phyloP scores from a whole-genome alignment of 2,329 filamentous ascomycete species.

The Ophioceras dolichostomum region DNA sequence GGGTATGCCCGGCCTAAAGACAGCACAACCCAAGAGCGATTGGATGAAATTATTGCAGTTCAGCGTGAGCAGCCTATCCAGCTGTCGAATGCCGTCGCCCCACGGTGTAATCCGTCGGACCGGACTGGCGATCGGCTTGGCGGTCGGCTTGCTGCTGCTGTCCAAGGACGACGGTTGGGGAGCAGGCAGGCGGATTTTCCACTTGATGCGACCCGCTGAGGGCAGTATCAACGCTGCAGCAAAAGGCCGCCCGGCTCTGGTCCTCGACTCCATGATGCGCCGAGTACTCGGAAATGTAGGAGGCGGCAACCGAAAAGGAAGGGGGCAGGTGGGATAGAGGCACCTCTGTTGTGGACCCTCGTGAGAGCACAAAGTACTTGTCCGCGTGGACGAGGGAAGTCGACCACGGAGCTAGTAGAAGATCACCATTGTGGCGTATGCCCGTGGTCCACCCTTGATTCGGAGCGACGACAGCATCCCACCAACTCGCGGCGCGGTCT shows the following conservation, averaged over 20 bases:
- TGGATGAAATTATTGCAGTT: no score
- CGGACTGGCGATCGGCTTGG: no score
- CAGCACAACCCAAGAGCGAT: no score
- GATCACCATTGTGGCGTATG: not conserved
- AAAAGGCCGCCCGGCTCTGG: no score
- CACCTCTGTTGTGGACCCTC: not conserved
- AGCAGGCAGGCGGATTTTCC: no score
- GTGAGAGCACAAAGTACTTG: not conserved
- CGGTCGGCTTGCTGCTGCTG: no score
- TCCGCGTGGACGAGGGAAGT: not conserved
- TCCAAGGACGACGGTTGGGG: no score
- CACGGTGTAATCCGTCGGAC: no score
- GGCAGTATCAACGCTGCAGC: no score
- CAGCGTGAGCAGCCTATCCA: no score
- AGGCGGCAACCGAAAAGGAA: constrained; percentile 1
- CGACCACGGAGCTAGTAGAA: not conserved
- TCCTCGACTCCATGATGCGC: constrained; percentile 2
- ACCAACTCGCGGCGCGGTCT: constrained; percentile 3
- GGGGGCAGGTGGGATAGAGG: not conserved
- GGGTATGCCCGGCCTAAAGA: constrained; percentile 1
- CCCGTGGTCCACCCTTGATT: constrained; percentile 3
- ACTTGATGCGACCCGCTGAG: no score
- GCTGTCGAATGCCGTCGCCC: no score
- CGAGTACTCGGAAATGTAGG: constrained; percentile 2
- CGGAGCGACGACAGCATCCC: constrained; percentile 3